Evolutionary conservation across 2,329 filamentous ascomycete species (phyloP), one percentile per base, ranked within the genome.

Genomic region (Colletotrichum godetiae): DNA sequence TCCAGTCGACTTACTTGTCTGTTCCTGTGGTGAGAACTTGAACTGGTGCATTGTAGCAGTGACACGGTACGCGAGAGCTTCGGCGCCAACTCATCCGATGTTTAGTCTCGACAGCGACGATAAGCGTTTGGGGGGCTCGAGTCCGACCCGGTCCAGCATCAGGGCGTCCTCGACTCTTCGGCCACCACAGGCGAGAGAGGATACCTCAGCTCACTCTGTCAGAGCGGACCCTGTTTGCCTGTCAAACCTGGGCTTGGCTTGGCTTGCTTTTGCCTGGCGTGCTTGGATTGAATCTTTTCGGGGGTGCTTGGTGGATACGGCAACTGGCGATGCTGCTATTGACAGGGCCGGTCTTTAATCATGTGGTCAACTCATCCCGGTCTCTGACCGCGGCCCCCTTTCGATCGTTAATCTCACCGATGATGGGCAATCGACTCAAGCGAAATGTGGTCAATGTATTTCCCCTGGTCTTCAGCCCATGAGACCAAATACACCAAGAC

Each of bases 331-430:
- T 42, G 52, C 42, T 64, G 58, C 19, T 68, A 35, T 59, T 63
- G 24, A 59, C 65, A 59, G 59, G 66, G 42, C 31, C 35, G 24
- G 49, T 60, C 68, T 60, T 70, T 35, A 72, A 73, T 73, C 70
- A 73, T 73, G 70, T 73, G 70, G 59, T 56, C 70, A 60, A 56
- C 49, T 15, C 8, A 73, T 56, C 70, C 70, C 27, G 66, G 53
- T 13, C 60, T 12, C n/a, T 29, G 33, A 46, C 55, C 55, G 49
- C 69, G 60, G 59, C 60, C 46, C 46, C 60, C 60, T 73, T 73
- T 61, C 29, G 70, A 62, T 73, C 70, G 66, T 73, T 73, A 73
- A 73, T 73, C 70, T 73, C 66, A 60, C 66, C 66, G 60, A 46
- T 37, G 67, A 60, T 68, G 66, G 42, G 46, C 66, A 73, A 70